Evolutionary conservation across 805 yeast species (phyloP).

Genomic region (Saccharomyces mikatae): DNA sequence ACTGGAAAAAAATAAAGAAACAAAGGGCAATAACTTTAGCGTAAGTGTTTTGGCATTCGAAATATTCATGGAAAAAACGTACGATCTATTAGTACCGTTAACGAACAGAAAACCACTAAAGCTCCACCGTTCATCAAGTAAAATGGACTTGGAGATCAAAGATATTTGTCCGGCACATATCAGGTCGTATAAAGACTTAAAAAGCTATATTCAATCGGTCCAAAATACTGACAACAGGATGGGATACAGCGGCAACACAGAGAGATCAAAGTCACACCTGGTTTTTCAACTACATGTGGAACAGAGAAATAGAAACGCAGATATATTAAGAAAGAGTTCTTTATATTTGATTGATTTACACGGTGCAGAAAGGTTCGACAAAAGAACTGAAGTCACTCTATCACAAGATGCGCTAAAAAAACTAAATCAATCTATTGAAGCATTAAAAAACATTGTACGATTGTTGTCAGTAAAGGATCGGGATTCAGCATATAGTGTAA

Average conservation of each 20-base stretch:
- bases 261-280: slow-evolving; percentile 74
- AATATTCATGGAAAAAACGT: slow-evolving; percentile 67
- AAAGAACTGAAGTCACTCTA: slow-evolving; percentile 55
- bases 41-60: slow-evolving; percentile 72
- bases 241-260: slow-evolving; percentile 15
- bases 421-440: slow-evolving; percentile 68
- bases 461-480: slow-evolving; percentile 46
- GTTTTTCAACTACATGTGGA: slow-evolving; percentile 61
- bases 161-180: slow-evolving; percentile 20
- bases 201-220: background rate
- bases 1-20: slow-evolving; percentile 37
- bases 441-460: slow-evolving; percentile 74
- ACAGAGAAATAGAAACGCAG: slow-evolving; percentile 45
- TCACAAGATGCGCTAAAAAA: slow-evolving; percentile 76
- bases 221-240: background rate
- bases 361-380: slow-evolving; percentile 52
- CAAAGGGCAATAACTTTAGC: slow-evolving; percentile 44
- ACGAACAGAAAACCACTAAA: slow-evolving; percentile 26
- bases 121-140: slow-evolving; percentile 26
- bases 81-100: slow-evolving; percentile 53
- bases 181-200: background rate
- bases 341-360: slow-evolving; percentile 77
- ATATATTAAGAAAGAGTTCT: slow-evolving; percentile 36
- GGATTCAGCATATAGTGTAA: background rate
- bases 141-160: slow-evolving; percentile 53